A percentile compares a stretch with the other conserved stretches of the same genome.
Conservation (phyloP, 306 rosid species). For the Dicorynia guianensis region DNA sequence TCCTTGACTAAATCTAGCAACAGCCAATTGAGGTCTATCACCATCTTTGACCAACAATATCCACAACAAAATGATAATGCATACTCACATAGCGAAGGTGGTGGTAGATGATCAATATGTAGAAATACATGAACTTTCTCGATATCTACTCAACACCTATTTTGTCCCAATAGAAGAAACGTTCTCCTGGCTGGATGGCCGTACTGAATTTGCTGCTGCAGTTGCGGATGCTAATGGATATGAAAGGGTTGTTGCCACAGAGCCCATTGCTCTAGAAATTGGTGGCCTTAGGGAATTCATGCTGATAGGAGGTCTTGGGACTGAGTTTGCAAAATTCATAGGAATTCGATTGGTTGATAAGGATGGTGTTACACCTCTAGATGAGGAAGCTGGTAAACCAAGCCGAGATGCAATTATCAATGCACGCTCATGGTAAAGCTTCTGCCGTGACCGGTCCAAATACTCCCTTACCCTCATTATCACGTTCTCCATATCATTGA, state of each 20-base stretch:
- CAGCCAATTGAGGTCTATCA: constrained; percentile 9
- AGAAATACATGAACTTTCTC: constrained; percentile 33
- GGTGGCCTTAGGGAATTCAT: constrained; percentile 65
- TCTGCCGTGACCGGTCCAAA: constrained; percentile 78
- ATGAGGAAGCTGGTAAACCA: constrained; percentile 64
- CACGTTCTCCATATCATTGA: constrained; percentile 72
- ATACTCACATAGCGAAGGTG: constrained; percentile 40
- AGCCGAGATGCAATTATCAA: constrained; percentile 75
- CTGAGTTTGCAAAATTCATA: constrained; percentile 60
- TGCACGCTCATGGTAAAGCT: constrained; percentile 79
- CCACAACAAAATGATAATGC: constrained; percentile 6
- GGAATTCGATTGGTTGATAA: constrained; percentile 59
- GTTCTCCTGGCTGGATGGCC: constrained; percentile 59
- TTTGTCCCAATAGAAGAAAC: constrained; percentile 57
- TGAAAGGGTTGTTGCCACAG: constrained; percentile 42
- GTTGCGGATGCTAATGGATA: constrained; percentile 49
- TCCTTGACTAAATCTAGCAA: background rate
- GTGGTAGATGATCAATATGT: constrained; percentile 13
- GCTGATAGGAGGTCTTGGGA: constrained; percentile 62
- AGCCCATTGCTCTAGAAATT: constrained; percentile 56
- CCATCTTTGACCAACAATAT: constrained; percentile 5
- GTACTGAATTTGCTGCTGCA: constrained; percentile 53
- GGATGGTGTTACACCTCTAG: constrained; percentile 58
- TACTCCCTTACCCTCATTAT: constrained; percentile 70
- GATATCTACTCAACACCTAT: constrained; percentile 29